phyloP scores from a whole-genome alignment of 1,284 basidiomycete species.

The Ceratobasidium sp. region DNA sequence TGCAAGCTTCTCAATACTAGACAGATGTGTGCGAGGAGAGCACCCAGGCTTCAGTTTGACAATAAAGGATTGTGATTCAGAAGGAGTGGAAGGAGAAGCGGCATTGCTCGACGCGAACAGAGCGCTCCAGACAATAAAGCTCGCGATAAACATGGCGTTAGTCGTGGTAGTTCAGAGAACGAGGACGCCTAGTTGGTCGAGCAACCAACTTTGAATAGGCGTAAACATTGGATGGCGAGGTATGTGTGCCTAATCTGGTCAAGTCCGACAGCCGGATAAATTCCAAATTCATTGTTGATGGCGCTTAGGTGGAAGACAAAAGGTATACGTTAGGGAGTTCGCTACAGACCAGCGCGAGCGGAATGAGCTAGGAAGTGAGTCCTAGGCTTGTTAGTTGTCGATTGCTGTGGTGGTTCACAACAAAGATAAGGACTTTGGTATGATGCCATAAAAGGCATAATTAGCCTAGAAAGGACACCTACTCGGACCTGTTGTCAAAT shows the following conservation, averaged over 20 bases:
- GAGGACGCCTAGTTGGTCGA: neutral
- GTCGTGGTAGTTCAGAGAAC: conserved; percentile 9
- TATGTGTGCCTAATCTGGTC: conserved; percentile 6
- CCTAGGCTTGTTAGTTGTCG: no score
- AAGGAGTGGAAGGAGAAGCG: conserved; percentile 16
- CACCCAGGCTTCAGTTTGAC: conserved; percentile 32
- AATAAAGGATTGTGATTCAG: conserved; percentile 36
- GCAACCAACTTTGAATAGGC: conserved; percentile 2
- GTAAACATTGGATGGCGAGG: neutral
- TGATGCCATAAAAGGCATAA: no score
- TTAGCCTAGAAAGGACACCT: no score
- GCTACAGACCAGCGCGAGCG: no score
- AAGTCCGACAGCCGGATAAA: neutral
- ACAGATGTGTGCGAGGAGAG: conserved; percentile 9
- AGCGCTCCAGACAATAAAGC: conserved; percentile 5
- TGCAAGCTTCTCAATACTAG: neutral
- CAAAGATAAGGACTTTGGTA: no score
- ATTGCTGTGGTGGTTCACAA: no score
- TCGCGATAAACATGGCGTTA: neutral
- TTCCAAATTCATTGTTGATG: no score
- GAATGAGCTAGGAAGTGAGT: no score
- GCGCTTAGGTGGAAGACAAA: no score
- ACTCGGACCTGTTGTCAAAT: no score
- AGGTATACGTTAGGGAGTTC: no score
- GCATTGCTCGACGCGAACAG: conserved; percentile 9